Evolutionary conservation across 176 grass and related monocot species (phyloP), one percentile per base, ranked within the genome.

Genomic region (Panicum miliaceum): DNA sequence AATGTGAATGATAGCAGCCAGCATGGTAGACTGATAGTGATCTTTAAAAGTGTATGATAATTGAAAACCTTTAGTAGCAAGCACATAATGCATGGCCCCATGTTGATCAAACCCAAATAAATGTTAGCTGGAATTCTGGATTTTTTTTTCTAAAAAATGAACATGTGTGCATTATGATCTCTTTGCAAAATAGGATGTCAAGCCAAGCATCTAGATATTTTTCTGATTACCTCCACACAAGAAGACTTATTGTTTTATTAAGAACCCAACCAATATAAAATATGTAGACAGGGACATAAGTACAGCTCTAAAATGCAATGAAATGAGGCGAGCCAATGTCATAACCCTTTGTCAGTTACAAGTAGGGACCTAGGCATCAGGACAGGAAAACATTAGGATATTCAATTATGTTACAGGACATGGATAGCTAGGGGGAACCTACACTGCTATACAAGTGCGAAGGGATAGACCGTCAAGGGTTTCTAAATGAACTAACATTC

Each of bases 1-100:
- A 68, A 81, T 15, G 71, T 65, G 56, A 78, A 47, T 84, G 25
- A 40, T 14, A 82, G 69, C 27, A 53, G 18, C 0, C 53, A 38
- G 25, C 81, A 40, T 70, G 22, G 79, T 74, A 64, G 36, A 58
- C 14, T 56, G 18, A 29, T 87, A 50, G 10, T 8, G 36, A 56
- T 68, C 16, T 70, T 25, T 74, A 38, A 66, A 8, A 15, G 59
- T 78, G 62, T 82, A 40, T 37, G 18, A 23, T 66, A 84, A 38
- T 26, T 84, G 75, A 85, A 59, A 81, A 35, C 32, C 51, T 43
- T 81, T 48, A 75, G 5, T 27, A 68, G 41, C 50, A 68, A 89
- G 15, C 50, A 12, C 34, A 68, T 61, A 84, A 68, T 48, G 29
- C 81, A 74, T 14, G 42, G 25, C 40, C 47, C 11, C 16, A 70